Evolutionary conservation across 148 eudicot species (phyloP), one percentile per base, ranked within the genome.

Genomic region (Vaccinium darrowii): DNA sequence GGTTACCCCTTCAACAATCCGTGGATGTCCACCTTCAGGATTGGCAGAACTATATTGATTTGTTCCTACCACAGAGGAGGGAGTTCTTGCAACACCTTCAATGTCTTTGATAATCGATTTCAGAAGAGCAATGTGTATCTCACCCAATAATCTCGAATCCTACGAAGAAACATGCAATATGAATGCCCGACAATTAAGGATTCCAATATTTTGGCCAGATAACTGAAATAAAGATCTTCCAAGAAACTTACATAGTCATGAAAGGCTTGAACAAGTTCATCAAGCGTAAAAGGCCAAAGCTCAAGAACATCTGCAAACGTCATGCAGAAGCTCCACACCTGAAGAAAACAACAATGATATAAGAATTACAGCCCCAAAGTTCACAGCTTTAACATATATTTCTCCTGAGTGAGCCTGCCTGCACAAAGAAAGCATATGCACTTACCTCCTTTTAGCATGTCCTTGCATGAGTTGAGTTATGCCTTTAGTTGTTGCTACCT

Each of bases 11-110:
- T 91, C 88, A 83, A 91, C 92, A 80, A 91, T 87, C 50, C 85
- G 87, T 58, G 93, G 93, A 85, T 91, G 93, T 82, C 93, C 93
- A 82, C 93, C 93, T 83, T 91, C 93, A 79, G 90, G 91, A 88
- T 91, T 90, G 71, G 89, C 89, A 86, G 88, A 88, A 85, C 86
- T 89, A 80, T 85, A 90, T 72, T 91, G 93, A 85, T 90, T 91
- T 78, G 93, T 86, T 84, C 93, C 93, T n/a, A 86, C 83, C 78
- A 89, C 91, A 85, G 85, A 84, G n/a, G 90, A 87, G 71, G 92
- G 91, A 5, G 92, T 90, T 82, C 92, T 87, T 51, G 87, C 93
- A 86, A 89, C 93, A 84, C 90, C 92, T 86, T 90, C 93, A 54
- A 91, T 90, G 87, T 91, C 93, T 84, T 88, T 90, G 83, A 91